These are phyloP conservation scores for Mortierella sp. DNA, from an alignment of 371 early-diverging fungal genomes.

Conservation along the genomic window DNA sequence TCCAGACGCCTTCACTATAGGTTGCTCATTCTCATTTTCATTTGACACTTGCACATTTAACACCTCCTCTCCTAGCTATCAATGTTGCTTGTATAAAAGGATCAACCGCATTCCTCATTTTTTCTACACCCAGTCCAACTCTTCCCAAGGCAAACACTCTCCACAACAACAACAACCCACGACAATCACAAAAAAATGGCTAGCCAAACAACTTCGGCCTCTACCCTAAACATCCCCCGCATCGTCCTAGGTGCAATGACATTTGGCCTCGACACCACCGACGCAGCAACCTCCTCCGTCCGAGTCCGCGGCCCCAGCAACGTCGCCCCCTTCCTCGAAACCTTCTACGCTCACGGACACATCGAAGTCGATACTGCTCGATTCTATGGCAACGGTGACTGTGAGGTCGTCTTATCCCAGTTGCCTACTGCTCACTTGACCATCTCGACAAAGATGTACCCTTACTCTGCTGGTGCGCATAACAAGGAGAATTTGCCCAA, in stretches of 20 bases:
- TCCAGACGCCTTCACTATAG: too few relatives aligned
- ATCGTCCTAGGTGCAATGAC: conserved; percentile 40
- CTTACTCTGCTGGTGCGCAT: conserved; percentile 63
- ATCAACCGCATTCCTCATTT: too few relatives aligned
- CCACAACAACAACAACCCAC: background rate
- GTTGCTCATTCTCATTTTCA: too few relatives aligned
- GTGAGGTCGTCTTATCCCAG: conserved; percentile 17
- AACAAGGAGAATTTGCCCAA: conserved; percentile 62
- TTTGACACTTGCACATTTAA: too few relatives aligned
- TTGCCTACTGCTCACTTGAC: conserved; percentile 9
- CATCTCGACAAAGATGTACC: conserved; percentile 66
- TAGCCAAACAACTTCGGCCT: background rate
- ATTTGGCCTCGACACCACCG: conserved; percentile 27
- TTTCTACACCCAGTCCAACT: too few relatives aligned
- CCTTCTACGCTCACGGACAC: conserved; percentile 7
- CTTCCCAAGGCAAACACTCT: too few relatives aligned
- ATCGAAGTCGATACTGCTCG: conserved; percentile 21
- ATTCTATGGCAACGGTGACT: conserved; percentile 20
- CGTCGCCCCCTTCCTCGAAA: background rate
- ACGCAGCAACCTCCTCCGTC: background rate
- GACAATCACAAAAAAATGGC: background rate
- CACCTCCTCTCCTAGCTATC: too few relatives aligned
- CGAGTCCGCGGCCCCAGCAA: conserved; percentile 9
- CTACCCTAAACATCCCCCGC: conserved; percentile 10
- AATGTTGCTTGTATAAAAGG: too few relatives aligned